Evolutionary conservation across 78 protist species (phyloP).

Genomic region (Dictyostelium brefeldianum): DNA sequence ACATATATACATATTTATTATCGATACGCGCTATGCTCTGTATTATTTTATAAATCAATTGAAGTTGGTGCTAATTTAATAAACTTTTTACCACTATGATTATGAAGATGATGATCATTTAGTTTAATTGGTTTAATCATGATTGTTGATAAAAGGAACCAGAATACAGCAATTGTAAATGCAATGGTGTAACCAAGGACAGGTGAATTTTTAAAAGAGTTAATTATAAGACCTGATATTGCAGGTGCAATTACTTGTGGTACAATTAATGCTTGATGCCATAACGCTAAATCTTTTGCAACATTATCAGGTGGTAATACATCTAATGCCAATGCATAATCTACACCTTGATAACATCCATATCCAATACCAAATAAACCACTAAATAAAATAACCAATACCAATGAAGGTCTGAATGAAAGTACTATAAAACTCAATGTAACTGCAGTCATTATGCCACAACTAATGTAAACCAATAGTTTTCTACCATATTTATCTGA

Average conservation of each 20-base stretch:
- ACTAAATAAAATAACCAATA: background rate
- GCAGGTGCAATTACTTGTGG: constrained; percentile 81
- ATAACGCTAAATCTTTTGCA: constrained; percentile 82
- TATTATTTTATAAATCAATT: constrained; percentile 8
- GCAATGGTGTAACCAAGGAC: constrained; percentile 9
- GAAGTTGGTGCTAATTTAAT: constrained; percentile 13
- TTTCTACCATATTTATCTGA: constrained; percentile 74
- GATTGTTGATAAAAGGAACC: constrained; percentile 38
- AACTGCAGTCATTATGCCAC: constrained; percentile 4
- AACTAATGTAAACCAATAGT: constrained; percentile 31
- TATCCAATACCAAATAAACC: constrained; percentile 77
- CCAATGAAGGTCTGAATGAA: background rate
- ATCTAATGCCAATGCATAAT: constrained; percentile 77
- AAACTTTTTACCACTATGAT: background rate
- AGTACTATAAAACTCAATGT: constrained; percentile 25
- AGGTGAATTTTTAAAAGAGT: background rate
- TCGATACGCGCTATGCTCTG: too few species aligned
- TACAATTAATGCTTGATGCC: constrained; percentile 74
- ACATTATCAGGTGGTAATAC: constrained; percentile 38
- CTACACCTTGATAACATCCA: constrained; percentile 81
- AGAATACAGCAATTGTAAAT: constrained; percentile 11
- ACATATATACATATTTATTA: background rate
- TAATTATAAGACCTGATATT: constrained; percentile 47
- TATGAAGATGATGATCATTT: background rate
- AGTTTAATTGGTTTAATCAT: constrained; percentile 44